Evolutionary conservation across 345 rosid species (phyloP).

Genomic region (Citrus mangshanensis): DNA sequence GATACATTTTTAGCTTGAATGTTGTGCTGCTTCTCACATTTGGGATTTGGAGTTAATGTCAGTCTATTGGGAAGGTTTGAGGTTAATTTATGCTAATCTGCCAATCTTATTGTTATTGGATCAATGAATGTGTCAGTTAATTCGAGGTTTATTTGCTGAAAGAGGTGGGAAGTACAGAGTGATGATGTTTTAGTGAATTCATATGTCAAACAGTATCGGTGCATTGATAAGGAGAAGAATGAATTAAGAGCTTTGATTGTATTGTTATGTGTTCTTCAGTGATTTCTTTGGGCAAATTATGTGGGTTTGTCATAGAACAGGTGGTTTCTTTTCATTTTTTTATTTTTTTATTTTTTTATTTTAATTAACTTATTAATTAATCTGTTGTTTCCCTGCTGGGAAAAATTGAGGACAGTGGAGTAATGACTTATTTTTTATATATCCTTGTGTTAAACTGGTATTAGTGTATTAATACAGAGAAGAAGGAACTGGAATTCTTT

Average conservation of each 20-base stretch:
- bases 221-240: too few species aligned
- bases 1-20: not conserved
- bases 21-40: not conserved
- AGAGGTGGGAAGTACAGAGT: not conserved
- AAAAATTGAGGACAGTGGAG: too few species aligned
- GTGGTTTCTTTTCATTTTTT: not conserved
- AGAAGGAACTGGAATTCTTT: not conserved
- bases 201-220: too few species aligned
- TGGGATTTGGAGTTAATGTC: not conserved
- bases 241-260: not conserved
- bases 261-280: not conserved
- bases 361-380: too few species aligned
- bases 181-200: not conserved
- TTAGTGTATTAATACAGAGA: not conserved
- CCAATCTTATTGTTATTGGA: not conserved
- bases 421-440: too few species aligned
- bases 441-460: not conserved
- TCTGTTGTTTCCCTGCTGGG: too few species aligned
- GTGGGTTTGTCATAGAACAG: too few species aligned
- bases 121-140: not conserved
- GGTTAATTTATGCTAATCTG: not conserved
- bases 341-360: too few species aligned
- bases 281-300: not conserved
- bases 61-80: not conserved
- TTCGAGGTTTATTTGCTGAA: not conserved